A percentile compares a stretch with the other conserved stretches of the same genome.
Evolutionary conservation across 2,329 filamentous ascomycete genomes (phyloP).

Genomic region (Cordyceps cateniannulata): DNA sequence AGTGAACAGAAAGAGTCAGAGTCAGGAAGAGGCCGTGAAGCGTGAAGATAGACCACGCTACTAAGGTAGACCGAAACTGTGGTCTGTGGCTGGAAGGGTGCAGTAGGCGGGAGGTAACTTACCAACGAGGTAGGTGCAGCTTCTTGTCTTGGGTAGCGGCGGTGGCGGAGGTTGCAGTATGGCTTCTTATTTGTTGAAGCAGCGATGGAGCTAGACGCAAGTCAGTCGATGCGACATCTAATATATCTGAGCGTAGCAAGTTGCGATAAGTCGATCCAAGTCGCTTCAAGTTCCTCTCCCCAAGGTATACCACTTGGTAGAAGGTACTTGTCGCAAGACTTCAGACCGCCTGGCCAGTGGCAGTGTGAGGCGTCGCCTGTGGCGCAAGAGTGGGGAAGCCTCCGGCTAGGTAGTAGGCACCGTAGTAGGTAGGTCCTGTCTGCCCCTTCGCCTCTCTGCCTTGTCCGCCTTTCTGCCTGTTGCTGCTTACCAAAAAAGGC

Average conservation of each 20-base stretch:
- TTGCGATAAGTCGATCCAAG: not conserved
- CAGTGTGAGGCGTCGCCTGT: not conserved
- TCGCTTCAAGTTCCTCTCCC: not conserved
- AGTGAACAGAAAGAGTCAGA: not conserved
- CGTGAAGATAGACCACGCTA: not conserved
- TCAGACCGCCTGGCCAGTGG: not conserved
- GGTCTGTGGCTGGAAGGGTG: not conserved
- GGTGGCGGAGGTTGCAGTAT: not conserved
- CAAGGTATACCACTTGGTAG: not conserved
- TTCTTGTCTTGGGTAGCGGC: not conserved
- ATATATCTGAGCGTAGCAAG: not conserved
- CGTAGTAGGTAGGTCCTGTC: no score
- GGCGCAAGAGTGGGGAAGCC: conserved; percentile 1
- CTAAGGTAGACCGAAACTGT: no score
- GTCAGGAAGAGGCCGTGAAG: no score
- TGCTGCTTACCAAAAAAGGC: not conserved
- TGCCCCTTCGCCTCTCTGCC: not conserved
- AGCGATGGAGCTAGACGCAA: not conserved
- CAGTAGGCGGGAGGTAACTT: not conserved
- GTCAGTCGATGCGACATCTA: not conserved
- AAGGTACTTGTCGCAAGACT: not conserved
- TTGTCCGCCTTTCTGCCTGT: not conserved
- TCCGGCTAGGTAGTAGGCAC: no score
- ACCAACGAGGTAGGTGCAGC: not conserved
- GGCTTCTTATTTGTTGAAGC: not conserved